Conservation (phyloP, 495 filamentous ascomycete species). For the Clavariopsis aquatica region DNA sequence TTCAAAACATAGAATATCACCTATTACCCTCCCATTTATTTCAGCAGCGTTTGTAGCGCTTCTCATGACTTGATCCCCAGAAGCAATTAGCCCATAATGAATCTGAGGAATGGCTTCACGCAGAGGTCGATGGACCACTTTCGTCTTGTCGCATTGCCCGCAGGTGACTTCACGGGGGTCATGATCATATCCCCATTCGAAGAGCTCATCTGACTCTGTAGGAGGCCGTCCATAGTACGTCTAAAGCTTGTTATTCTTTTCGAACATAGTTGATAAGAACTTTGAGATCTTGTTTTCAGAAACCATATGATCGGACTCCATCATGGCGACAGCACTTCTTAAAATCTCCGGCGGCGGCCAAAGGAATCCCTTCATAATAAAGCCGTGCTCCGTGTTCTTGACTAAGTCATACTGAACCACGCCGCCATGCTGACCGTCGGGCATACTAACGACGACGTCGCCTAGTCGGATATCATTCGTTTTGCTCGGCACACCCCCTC, state of each 20-base stretch:
- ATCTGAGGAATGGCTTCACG: conserved; percentile 41
- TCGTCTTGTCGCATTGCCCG: conserved; percentile 31
- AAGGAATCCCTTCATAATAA: conserved; percentile 40
- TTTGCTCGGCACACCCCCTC: conserved; percentile 22
- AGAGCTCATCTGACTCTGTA: no score
- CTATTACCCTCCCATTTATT: conserved; percentile 8
- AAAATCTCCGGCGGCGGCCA: conserved; percentile 41
- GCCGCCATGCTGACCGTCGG: conserved; percentile 26
- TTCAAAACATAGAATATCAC: conserved; percentile 38
- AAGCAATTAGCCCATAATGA: conserved; percentile 47
- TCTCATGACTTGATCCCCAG: conserved; percentile 44
- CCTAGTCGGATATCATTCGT: conserved; percentile 32
- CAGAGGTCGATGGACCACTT: conserved; percentile 34
- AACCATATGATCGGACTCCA: no score
- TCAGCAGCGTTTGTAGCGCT: conserved; percentile 33
- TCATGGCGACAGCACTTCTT: no score
- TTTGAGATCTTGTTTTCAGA: no score
- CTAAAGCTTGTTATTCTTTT: no score
- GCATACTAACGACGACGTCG: conserved; percentile 37
- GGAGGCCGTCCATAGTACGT: no score
- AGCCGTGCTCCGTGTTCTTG: conserved; percentile 35
- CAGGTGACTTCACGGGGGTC: conserved; percentile 31
- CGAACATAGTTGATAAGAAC: no score
- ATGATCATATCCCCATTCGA: no score
- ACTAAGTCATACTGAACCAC: conserved; percentile 45